A percentile compares a stretch with the other conserved stretches of the same genome.
phyloP scores from a whole-genome alignment of 306 rosid species.

The Albizia julibrissin region DNA sequence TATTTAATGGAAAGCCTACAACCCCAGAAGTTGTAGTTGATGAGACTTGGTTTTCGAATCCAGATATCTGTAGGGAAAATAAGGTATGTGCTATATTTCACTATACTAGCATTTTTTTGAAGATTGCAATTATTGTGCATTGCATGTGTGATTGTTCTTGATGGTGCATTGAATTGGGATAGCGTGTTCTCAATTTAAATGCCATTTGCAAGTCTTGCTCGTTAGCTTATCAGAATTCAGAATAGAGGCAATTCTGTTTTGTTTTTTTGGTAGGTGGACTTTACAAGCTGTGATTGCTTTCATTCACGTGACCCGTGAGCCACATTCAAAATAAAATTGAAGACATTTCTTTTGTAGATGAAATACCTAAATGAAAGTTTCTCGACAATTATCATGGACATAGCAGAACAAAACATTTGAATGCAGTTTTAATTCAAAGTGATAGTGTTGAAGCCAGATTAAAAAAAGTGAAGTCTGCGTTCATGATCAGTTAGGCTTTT shows the following conservation, averaged over 20 bases:
- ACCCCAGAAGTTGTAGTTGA: conserved; percentile 23
- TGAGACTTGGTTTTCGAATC: conserved; percentile 18
- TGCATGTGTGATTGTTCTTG: not conserved
- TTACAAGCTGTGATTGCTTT: not conserved
- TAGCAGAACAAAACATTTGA: not conserved
- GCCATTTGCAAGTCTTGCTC: not conserved
- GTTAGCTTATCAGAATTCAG: not conserved
- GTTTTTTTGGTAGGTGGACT: not conserved
- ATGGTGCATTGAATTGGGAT: not conserved
- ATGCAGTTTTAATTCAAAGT: not conserved
- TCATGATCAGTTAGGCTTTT: not conserved
- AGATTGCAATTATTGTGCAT: not conserved
- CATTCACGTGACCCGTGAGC: not conserved
- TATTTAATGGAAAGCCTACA: not conserved
- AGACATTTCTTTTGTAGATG: not conserved
- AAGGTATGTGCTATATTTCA: not conserved
- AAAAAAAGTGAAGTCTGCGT: not conserved
- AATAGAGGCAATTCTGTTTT: not conserved
- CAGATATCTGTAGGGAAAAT: not conserved
- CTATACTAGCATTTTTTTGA: not conserved
- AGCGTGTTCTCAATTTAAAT: not conserved
- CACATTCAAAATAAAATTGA: not conserved
- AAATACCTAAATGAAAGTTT: not conserved
- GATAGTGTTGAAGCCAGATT: not conserved
- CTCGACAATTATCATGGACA: not conserved